Conservation (phyloP, 2,329 filamentous ascomycete genomes). For the Colletotrichum nymphaeae region DNA sequence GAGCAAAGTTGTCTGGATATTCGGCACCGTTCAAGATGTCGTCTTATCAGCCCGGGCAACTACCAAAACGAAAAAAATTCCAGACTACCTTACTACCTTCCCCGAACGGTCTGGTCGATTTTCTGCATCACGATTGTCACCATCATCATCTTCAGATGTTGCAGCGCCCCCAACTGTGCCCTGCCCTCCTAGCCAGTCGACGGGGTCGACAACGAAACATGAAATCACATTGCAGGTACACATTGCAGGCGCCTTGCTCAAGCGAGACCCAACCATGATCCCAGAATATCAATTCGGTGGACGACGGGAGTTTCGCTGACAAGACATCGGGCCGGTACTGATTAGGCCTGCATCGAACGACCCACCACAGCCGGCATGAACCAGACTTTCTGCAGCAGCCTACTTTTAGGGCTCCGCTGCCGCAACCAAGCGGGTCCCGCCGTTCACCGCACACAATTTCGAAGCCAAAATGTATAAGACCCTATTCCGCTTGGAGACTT, state of each 20-base stretch:
- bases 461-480: neutral
- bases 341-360: slow-evolving; percentile 14
- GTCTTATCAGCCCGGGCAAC: neutral
- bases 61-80: neutral
- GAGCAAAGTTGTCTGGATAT: slow-evolving; percentile 7
- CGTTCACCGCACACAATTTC: neutral
- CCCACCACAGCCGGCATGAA: slow-evolving; percentile 22
- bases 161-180: neutral
- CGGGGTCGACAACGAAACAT: neutral
- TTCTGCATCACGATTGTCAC: neutral
- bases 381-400: neutral
- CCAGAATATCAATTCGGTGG: neutral
- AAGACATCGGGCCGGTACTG: neutral
- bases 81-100: neutral
- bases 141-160: neutral
- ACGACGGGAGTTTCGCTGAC: slow-evolving; percentile 6
- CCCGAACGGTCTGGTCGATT: neutral
- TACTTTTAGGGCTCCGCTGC: slow-evolving; percentile 1
- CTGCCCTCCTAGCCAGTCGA: neutral
- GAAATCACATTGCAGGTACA: neutral
- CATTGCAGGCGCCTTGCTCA: neutral
- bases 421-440: neutral
- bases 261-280: slow-evolving; percentile 5
- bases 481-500: neutral
- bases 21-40: slow-evolving; percentile 1